phyloP scores from a whole-genome alignment of 2,329 filamentous ascomycete species.

The Fusarium kyushuense region DNA sequence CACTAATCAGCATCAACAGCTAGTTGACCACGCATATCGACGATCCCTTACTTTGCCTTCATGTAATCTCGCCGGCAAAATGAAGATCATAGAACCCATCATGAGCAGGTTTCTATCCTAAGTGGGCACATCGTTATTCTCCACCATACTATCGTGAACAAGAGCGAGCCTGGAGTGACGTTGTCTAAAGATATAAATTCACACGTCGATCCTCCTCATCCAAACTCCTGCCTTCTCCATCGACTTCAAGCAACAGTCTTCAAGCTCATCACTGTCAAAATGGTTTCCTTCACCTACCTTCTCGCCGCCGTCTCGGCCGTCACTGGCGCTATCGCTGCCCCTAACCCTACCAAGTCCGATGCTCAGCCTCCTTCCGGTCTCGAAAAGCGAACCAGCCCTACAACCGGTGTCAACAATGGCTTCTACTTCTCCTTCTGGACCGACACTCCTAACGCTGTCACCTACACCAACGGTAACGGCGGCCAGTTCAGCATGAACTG shows the following conservation, averaged over 20 bases:
- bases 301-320: slow-evolving; percentile 37
- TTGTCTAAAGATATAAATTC: slow-evolving; percentile 27
- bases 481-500: slow-evolving; percentile 61
- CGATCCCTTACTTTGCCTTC: slow-evolving; percentile 5
- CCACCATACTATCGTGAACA: slow-evolving; percentile 3
- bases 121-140: slow-evolving; percentile 3
- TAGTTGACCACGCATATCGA: neutral
- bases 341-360: slow-evolving; percentile 21
- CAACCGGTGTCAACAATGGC: slow-evolving; percentile 54
- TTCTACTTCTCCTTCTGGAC: slow-evolving; percentile 63
- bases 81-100: slow-evolving; percentile 9
- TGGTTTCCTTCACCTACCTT: slow-evolving; percentile 44
- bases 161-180: neutral
- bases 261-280: slow-evolving; percentile 13
- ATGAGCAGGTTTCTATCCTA: slow-evolving; percentile 9
- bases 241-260: neutral
- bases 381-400: slow-evolving; percentile 52
- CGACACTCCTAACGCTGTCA: slow-evolving; percentile 58
- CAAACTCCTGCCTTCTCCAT: neutral
- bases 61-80: slow-evolving; percentile 31
- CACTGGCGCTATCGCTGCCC: slow-evolving; percentile 38
- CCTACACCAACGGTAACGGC: slow-evolving; percentile 58
- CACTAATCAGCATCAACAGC: slow-evolving; percentile 9
- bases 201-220: neutral
- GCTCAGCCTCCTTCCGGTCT: slow-evolving; percentile 44